Base-by-base conservation (phyloP, 179 eudicot genomes). In the Silene vulgaris region DNA sequence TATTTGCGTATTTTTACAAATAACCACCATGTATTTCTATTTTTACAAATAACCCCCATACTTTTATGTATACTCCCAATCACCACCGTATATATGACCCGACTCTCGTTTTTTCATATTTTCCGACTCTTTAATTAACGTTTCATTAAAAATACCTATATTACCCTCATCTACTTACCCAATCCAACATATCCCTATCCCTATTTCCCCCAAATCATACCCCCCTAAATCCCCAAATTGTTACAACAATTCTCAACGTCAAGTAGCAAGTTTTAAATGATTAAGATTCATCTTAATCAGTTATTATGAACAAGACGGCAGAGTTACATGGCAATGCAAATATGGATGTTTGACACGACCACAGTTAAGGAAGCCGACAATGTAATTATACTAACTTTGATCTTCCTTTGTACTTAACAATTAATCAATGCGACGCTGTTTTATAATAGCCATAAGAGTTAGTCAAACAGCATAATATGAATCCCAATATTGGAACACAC, bases 251-350 rank as follows among this genome's bases (percentile, higher is more conserved):
- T 30, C 54, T 28, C 40, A 56, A 74, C 77, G 70, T 78, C 69
- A 74, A 28, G 54, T 48, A 74, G 13, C 30, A 50, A 50, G 14
- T 12, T 11, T 14, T 23, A 30, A 3, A 59, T 59, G 62, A 45
- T 54, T 54, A 73, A 17, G 19, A 59, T 28, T 21, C 61, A 20
- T 11, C 17, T 37, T 37, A 19, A 9, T 54, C 9, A 65, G 66
- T 21, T 62, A 29, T 14, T 30, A 29, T 21, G 60, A 69, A 35
- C 67, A 20, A 56, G 21, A 54, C 20, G 16, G 5, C 6, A 13
- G 21, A 23, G 14, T 50, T 68, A 75, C 63, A 65, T 75, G 74
- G 73, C 76, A 54, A 64, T n/a, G n/a, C n/a, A n/a, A n/a, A 75
- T 26, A 16, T 75, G 9, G 56, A 0, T 12, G 56, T 54, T 20